phyloP scores from a whole-genome alignment of 2,329 filamentous ascomycete genomes.

The Diplodia seriata region DNA sequence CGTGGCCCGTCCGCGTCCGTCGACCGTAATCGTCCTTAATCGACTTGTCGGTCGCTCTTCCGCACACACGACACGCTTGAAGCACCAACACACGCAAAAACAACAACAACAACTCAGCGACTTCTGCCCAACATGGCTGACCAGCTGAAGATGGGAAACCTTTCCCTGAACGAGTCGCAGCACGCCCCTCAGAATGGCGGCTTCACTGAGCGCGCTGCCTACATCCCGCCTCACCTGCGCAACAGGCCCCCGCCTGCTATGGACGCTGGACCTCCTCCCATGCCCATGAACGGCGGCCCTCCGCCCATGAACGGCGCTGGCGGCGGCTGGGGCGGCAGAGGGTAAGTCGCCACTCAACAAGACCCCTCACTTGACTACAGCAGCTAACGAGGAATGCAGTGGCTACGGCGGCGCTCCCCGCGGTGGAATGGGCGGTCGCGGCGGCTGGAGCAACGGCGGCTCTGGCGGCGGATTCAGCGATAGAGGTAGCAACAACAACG shows the following conservation, averaged over 20 bases:
- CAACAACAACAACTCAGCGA: slow-evolving; percentile 8
- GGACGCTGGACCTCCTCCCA: slow-evolving; percentile 52
- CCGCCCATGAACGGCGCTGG: slow-evolving; percentile 57
- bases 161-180: slow-evolving; percentile 72
- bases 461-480: slow-evolving; percentile 62
- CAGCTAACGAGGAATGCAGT: not conserved
- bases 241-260: slow-evolving; percentile 49
- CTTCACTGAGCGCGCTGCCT: slow-evolving; percentile 69
- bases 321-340: slow-evolving; percentile 32
- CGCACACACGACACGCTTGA: not conserved
- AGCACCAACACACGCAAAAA: not conserved
- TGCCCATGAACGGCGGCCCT: slow-evolving; percentile 49
- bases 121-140: slow-evolving; percentile 70
- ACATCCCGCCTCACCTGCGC: slow-evolving; percentile 87
- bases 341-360: slow-evolving; percentile 16
- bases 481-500: slow-evolving; percentile 46
- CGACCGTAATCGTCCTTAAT: slow-evolving; percentile 25
- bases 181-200: slow-evolving; percentile 58
- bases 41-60: slow-evolving; percentile 2
- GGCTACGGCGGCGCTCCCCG: slow-evolving; percentile 27
- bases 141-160: slow-evolving; percentile 80
- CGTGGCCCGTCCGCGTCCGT: slow-evolving; percentile 21
- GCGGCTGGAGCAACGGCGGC: slow-evolving; percentile 51
- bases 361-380: not conserved
- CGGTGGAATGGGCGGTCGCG: slow-evolving; percentile 48